These are phyloP conservation scores for Notholithocarpus densiflorus DNA, from an alignment of 306 rosid genomes.

Conservation along the genomic window DNA sequence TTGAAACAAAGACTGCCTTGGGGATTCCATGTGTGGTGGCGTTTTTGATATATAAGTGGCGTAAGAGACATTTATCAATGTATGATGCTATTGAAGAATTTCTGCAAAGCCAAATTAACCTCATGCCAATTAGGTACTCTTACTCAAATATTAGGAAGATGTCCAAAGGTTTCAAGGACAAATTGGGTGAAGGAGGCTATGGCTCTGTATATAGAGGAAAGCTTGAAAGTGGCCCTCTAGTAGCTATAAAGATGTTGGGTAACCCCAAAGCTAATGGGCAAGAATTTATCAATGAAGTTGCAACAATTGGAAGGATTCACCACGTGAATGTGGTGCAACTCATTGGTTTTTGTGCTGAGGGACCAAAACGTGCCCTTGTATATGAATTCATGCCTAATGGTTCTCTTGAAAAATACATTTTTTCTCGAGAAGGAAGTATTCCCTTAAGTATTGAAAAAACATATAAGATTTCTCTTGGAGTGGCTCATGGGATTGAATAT, in stretches of 20 bases:
- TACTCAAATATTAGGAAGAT: conserved; percentile 19
- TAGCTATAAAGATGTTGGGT: conserved; percentile 21
- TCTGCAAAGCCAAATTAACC: not conserved
- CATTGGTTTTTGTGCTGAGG: conserved; percentile 20
- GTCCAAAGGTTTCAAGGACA: conserved; percentile 4
- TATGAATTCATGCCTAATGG: conserved; percentile 32
- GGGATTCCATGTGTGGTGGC: too few species aligned
- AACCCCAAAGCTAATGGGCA: conserved; percentile 18
- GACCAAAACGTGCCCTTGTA: conserved; percentile 9
- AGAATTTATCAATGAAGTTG: conserved; percentile 23
- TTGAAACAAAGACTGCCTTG: too few species aligned
- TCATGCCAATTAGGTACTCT: conserved; percentile 20
- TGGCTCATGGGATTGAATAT: conserved; percentile 22
- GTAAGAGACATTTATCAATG: too few species aligned
- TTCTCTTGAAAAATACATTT: conserved; percentile 23
- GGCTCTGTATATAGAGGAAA: conserved; percentile 11
- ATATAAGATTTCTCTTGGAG: conserved; percentile 12
- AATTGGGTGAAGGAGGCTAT: conserved; percentile 26
- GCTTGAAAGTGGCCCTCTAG: conserved; percentile 6
- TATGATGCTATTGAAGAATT: conserved; percentile 10
- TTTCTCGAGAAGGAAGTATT: not conserved
- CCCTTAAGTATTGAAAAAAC: not conserved
- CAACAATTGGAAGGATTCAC: conserved; percentile 18
- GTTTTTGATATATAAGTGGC: too few species aligned
- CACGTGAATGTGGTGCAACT: conserved; percentile 24